A percentile compares a stretch with the other conserved stretches of the same genome.
Evolutionary conservation across 495 filamentous ascomycete genomes (phyloP).

Genomic region (Aspergillus bridgeri): DNA sequence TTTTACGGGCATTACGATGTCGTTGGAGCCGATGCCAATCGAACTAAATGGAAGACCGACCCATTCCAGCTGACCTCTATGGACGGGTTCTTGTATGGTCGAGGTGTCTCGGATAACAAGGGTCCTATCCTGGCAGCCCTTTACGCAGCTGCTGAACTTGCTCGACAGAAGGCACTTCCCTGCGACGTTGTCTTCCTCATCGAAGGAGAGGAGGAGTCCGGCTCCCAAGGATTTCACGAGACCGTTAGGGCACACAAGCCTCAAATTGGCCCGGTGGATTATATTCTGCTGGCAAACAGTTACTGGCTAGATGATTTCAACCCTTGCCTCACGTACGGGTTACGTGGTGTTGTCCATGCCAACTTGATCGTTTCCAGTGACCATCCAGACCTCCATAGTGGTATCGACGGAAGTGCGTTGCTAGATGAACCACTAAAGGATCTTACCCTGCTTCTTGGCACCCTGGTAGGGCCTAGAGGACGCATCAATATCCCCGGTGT

Average conservation of each 20-base stretch:
- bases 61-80: slow-evolving; percentile 82
- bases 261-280: slow-evolving; percentile 87
- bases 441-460: slow-evolving; percentile 73
- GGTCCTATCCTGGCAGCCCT: slow-evolving; percentile 89
- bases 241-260: slow-evolving; percentile 73
- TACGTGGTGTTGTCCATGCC: slow-evolving; percentile 92
- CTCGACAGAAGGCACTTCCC: slow-evolving; percentile 69
- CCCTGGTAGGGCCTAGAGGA: slow-evolving; percentile 63
- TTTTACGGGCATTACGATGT: slow-evolving; percentile 99
- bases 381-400: slow-evolving; percentile 88
- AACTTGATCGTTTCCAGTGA: slow-evolving; percentile 81
- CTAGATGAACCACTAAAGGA: slow-evolving; percentile 90
- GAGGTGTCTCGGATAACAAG: slow-evolving; percentile 95
- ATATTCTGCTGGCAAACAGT: slow-evolving; percentile 91
- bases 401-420: slow-evolving; percentile 86
- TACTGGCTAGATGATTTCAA: slow-evolving; percentile 98
- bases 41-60: slow-evolving; percentile 74
- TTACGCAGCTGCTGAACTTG: slow-evolving; percentile 85
- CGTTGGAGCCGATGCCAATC: slow-evolving; percentile 82
- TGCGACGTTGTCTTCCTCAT: slow-evolving; percentile 91
- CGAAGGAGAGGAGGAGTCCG: slow-evolving; percentile 95
- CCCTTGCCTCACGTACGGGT: slow-evolving; percentile 90
- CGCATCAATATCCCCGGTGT: slow-evolving; percentile 69
- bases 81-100: slow-evolving; percentile 94
- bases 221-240: slow-evolving; percentile 82